Base-by-base conservation (phyloP, 768 basidiomycete species). In the Leccinum arenicola region DNA sequence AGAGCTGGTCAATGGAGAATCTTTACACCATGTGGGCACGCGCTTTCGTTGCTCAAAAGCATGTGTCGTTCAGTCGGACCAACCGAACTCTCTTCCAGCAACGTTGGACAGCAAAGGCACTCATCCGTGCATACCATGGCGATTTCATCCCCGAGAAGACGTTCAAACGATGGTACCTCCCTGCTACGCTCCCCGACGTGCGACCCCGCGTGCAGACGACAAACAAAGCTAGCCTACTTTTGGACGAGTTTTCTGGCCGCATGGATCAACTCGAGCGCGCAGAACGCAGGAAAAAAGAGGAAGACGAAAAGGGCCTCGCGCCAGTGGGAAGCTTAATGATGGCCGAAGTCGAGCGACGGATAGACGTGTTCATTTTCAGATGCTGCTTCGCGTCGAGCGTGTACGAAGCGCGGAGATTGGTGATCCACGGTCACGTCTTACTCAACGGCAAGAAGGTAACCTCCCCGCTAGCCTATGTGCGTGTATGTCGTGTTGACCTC, bases 251-350 rank as follows among this genome's bases (percentile, higher is more conserved):
- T 71, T 87, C 88, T 3, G 73, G 76, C 56, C 78, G 89, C 64
- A 76, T 82, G 61, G 68, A 73, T 49, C 65, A 77, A 55, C 66
- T 75, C 54, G 78, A 73, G 65, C 72, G 66, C 50, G 75, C 72
- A 57, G 75, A 77, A 65, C 82, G 77, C 69, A 79, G 78, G 66
- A 74, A 78, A 60, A 75, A 78, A 66, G 80, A 84, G 62, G 83
- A 86, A 66, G 76, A 80, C 61, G 70, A 71, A 62, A 83, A 85
- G 64, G 87, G 84, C 1, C 81, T 91, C 65, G 88, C 94, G 17
- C 97, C 97, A 6, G 89, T 98, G 15, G 93, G 92, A 52, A 94
- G 91, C 71, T 83, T 99, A 82, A 95, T 98, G 91, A 91, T 95
- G 72, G 73, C 84, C 0, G 93, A 98, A 74, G 82, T 98, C n/a